Base-by-base conservation (phyloP, 768 basidiomycete species). In the Leucogyrophana mollusca region DNA sequence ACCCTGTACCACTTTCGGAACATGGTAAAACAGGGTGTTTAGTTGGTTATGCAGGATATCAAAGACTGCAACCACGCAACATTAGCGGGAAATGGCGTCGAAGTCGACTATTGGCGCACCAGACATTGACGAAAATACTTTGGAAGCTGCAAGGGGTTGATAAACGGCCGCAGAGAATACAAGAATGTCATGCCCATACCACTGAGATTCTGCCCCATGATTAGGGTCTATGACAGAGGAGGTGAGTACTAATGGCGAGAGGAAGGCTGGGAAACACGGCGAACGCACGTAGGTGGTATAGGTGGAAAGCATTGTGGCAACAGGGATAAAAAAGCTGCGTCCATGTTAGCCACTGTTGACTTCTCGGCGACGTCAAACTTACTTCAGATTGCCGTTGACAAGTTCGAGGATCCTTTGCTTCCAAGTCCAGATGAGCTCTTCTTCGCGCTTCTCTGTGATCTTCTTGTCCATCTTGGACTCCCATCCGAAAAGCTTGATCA, bases 401-500 rank as follows among this genome's bases (percentile, higher is more conserved):
- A 87, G 55, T 25, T 73, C 71, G 14, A 80, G 64, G 22, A 84
- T 54, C 56, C 80, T 76, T 34, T 73, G 63, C 55, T 74, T 77
- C 70, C 73, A 76, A 33, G 83, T 66, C 61, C 72, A 74, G 3
- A 54, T 46, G 14, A 90, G 63, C 59, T 90, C 88, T 4, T 74
- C 74, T 35, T 83, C 76, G 48, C 87, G 75, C 54, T 79, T 79
- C 25, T 73, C 72, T 17, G 72, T 64, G 37, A 91, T 68, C 40
- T 72, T 71, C 10, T 73, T 59, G 18, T 75, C 67, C 56, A 85
- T 75, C 37, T 77, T 73, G 46, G 74, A 72, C 72, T 83, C 75
- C 76, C 86, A 78, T 6, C 74, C 86, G 53, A 89, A 87, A 33
- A 87, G 66, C 62, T 88, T 87, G 57, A 86, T 70, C 79, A 86